A percentile compares a stretch with the other conserved stretches of the same genome.
These are phyloP conservation scores for Jacaranda mimosifolia DNA, from an alignment of 257 asterid genomes.

Conservation along the genomic window DNA sequence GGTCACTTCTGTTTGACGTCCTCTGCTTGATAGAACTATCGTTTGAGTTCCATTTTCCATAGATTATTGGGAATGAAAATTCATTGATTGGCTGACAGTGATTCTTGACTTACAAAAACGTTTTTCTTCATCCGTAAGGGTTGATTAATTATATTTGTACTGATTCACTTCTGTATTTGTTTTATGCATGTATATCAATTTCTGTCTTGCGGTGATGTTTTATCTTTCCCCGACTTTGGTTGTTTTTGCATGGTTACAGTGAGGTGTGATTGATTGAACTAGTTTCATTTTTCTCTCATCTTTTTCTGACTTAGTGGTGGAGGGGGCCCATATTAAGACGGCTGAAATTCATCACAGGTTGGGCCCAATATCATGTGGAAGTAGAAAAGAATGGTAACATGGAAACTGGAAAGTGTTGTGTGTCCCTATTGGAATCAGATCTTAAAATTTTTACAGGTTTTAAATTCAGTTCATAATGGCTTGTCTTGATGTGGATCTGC, in stretches of 20 bases:
- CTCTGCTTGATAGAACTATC: constrained; percentile 1
- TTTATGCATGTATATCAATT: constrained; percentile 20
- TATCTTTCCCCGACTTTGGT: constrained; percentile 34
- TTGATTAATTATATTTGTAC: constrained; percentile 16
- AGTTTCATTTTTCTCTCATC: constrained; percentile 28
- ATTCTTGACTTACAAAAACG: constrained; percentile 9
- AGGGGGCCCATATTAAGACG: constrained; percentile 56
- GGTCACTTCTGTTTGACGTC: neutral
- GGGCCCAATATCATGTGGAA: constrained; percentile 55
- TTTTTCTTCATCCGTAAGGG: constrained; percentile 25
- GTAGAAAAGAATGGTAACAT: constrained; percentile 37
- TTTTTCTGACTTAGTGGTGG: constrained; percentile 46
- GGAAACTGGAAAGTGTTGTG: constrained; percentile 20
- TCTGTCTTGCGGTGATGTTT: constrained; percentile 28
- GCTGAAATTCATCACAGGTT: constrained; percentile 44
- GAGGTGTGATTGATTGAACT: constrained; percentile 50
- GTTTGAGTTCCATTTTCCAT: neutral
- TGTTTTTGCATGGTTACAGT: constrained; percentile 54
- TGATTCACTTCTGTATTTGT: constrained; percentile 18
- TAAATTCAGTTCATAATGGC: constrained; percentile 43
- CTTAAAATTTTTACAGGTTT: constrained; percentile 37
- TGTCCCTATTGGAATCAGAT: constrained; percentile 44
- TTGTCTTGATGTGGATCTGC: constrained; percentile 55
- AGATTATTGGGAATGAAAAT: constrained; percentile 23
- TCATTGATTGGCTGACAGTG: constrained; percentile 31